These are phyloP conservation scores for Globisporangium takayamanum DNA, from an alignment of 352 stramenopile species.

Conservation along the genomic window DNA sequence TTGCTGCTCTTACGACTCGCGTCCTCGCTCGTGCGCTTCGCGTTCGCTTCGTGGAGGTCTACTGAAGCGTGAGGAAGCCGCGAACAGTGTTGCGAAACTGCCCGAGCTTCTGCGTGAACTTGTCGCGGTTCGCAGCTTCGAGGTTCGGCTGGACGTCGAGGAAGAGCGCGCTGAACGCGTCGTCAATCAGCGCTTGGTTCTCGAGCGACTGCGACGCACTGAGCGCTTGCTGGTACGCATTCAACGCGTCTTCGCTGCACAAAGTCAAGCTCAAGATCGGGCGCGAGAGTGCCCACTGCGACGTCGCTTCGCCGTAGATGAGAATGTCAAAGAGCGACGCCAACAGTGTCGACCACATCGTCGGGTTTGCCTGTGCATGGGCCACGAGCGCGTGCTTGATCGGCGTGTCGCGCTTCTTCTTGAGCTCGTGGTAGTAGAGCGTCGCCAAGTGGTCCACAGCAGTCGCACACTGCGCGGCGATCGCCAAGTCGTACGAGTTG, in stretches of 20 bases:
- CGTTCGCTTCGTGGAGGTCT: slow-evolving; percentile 13
- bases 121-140: slow-evolving; percentile 96
- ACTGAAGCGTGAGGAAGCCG: slow-evolving; percentile 91
- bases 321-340: slow-evolving; percentile 96
- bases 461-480: slow-evolving; percentile 93
- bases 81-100: slow-evolving; percentile 94
- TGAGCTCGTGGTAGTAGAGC: slow-evolving; percentile 95
- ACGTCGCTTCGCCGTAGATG: slow-evolving; percentile 94
- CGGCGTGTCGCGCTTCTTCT: slow-evolving; percentile 93
- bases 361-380: slow-evolving; percentile 90
- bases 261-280: slow-evolving; percentile 97
- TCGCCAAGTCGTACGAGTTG: slow-evolving; percentile 88
- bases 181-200: slow-evolving; percentile 92
- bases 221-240: slow-evolving; percentile 94
- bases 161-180: slow-evolving; percentile 95
- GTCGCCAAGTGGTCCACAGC: slow-evolving; percentile 92
- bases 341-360: slow-evolving; percentile 84
- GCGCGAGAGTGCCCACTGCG: slow-evolving; percentile 96
- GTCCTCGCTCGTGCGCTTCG: neutral
- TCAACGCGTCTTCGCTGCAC: slow-evolving; percentile 89
- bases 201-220: slow-evolving; percentile 89
- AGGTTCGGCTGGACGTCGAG: slow-evolving; percentile 93
- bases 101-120: slow-evolving; percentile 97
- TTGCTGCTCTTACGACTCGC: neutral
- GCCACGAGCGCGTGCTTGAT: slow-evolving; percentile 90